Percentiles rank a stretch among this genome's conserved stretches.
These are phyloP conservation scores for Purpureocillium takamizusanense DNA, from an alignment of 2,329 filamentous ascomycete species.

Conservation along the genomic window DNA sequence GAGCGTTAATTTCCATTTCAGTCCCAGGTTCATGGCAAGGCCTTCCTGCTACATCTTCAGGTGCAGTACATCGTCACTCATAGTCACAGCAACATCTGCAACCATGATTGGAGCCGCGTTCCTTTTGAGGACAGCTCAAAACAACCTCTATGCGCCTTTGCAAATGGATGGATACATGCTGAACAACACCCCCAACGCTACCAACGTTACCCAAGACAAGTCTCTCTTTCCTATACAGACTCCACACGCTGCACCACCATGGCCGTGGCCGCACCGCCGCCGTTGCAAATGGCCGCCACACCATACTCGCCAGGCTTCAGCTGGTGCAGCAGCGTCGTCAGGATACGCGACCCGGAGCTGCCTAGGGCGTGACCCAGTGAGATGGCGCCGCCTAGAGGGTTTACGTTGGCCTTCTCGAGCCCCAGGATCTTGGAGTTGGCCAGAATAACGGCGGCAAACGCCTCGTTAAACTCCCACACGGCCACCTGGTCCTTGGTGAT, in stretches of 20 bases:
- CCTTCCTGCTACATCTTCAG: too few relatives aligned
- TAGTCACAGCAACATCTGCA: too few relatives aligned
- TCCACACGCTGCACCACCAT: conserved; percentile 82
- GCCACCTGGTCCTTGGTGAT: conserved; percentile 88
- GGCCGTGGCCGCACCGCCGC: conserved; percentile 84
- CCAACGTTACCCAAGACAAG: not conserved
- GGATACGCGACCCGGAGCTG: conserved; percentile 84
- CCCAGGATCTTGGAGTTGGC: conserved; percentile 90
- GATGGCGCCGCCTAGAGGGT: conserved; percentile 84
- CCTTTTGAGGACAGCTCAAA: too few relatives aligned
- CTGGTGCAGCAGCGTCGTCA: conserved; percentile 86
- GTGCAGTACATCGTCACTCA: too few relatives aligned
- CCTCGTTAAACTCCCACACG: conserved; percentile 98
- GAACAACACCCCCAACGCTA: not conserved
- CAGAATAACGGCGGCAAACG: conserved; percentile 90
- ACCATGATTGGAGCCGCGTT: too few relatives aligned
- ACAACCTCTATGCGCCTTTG: not conserved
- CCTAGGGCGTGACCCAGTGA: conserved; percentile 86
- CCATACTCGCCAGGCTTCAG: conserved; percentile 89
- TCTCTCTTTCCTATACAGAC: conserved; percentile 41
- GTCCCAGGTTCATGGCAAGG: too few relatives aligned
- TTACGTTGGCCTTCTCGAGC: conserved; percentile 70
- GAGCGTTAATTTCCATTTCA: too few relatives aligned
- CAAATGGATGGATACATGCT: not conserved
- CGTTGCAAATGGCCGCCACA: conserved; percentile 93